Conservation (phyloP, 2,329 filamentous ascomycete species). For the Sporothrix globosa region DNA sequence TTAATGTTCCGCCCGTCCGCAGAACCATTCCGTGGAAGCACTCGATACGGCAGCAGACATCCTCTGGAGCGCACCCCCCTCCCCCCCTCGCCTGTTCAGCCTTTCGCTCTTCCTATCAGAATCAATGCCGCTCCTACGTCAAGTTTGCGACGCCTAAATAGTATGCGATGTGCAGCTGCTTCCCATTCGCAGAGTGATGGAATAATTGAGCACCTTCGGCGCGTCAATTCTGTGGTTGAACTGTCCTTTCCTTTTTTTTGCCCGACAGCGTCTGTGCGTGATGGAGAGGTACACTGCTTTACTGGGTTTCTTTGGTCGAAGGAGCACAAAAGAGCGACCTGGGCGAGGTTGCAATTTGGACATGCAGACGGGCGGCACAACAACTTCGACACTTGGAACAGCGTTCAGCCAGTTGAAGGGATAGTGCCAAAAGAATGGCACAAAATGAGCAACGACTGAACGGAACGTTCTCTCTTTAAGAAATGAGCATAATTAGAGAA, state of each 20-base stretch:
- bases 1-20: background rate
- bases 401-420: background rate
- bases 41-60: background rate
- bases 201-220: background rate
- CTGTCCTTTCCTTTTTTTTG: too few relatives aligned
- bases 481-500: background rate
- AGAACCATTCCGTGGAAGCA: background rate
- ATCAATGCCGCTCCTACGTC: slow-evolving; percentile 11
- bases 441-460: background rate
- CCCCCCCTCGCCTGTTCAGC: background rate
- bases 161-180: background rate
- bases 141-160: background rate
- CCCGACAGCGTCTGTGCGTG: background rate
- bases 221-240: background rate
- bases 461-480: background rate
- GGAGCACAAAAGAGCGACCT: too few relatives aligned
- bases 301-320: background rate
- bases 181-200: too few relatives aligned
- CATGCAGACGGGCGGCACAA: slow-evolving; percentile 7
- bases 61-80: background rate
- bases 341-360: background rate
- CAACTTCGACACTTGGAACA: background rate
- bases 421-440: background rate
- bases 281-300: background rate
- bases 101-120: background rate